phyloP scores from a whole-genome alignment of 2,329 filamentous ascomycete genomes.

The Epichloe sp. region DNA sequence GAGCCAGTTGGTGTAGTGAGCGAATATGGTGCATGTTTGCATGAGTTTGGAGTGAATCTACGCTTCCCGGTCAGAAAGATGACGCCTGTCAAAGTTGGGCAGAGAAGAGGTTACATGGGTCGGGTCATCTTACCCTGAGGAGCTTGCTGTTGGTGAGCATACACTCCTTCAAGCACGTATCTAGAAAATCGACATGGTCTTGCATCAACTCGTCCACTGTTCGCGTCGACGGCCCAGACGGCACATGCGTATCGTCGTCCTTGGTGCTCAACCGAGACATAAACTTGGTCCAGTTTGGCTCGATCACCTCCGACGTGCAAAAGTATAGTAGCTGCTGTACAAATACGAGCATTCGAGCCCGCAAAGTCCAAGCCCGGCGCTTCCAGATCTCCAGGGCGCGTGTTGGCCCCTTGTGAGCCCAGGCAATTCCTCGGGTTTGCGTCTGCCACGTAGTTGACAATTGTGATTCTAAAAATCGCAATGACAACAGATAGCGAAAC shows the following conservation, averaged over 20 bases:
- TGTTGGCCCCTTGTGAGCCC: conserved; percentile 68
- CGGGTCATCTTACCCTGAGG: conserved; percentile 51
- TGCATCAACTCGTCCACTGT: conserved; percentile 98
- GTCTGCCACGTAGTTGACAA: conserved; percentile 83
- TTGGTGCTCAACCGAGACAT: conserved; percentile 71
- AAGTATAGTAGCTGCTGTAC: conserved; percentile 96
- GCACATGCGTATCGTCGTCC: conserved; percentile 25
- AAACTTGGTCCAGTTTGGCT: conserved; percentile 90
- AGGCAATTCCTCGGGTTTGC: conserved; percentile 67
- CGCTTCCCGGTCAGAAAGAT: neutral
- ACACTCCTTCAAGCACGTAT: conserved; percentile 96
- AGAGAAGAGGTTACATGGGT: neutral
- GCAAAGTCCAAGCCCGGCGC: conserved; percentile 76
- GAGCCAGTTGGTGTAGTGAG: conserved; percentile 76
- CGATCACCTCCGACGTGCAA: conserved; percentile 92
- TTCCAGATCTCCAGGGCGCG: conserved; percentile 81
- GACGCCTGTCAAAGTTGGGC: conserved; percentile 2
- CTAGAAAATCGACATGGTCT: conserved; percentile 94
- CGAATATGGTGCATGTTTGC: conserved; percentile 90
- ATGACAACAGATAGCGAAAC: conserved; percentile 82
- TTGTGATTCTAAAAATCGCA: conserved; percentile 80
- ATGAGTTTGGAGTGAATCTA: conserved; percentile 96
- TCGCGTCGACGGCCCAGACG: conserved; percentile 23
- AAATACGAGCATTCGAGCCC: conserved; percentile 91
- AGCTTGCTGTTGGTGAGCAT: conserved; percentile 97